Base-by-base conservation (phyloP, 2,329 filamentous ascomycete genomes). In the Beauveria scarabaeidicola region DNA sequence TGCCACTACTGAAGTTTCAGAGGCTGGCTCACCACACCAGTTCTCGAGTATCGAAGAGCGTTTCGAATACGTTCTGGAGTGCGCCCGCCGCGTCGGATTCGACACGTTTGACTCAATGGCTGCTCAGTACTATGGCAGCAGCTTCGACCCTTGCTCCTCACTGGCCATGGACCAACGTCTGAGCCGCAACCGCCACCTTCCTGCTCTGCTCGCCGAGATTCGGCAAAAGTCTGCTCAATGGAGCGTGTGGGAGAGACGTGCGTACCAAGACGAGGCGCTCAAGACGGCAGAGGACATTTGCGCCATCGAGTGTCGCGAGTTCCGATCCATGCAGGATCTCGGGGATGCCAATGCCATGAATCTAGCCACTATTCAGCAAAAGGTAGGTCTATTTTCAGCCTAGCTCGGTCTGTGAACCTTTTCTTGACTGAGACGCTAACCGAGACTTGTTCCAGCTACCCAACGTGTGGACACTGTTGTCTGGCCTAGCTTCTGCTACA, bases 241-340 rank as follows among this genome's bases (percentile, higher is more conserved):
- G 67, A 66, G 63, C n/a, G 52, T 56, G 3, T 68, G 64, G 69
- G 65, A 67, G 59, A 63, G 67, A 15, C 61, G 62, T 8, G 67
- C 64, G 1, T 68, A 70, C 47, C 63, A 67, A 7, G 66, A 69
- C 5, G 67, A 69, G 50, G 63, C 69, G n/a, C 60, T 69, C 19
- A 66, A 65, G 38, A 65, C 64, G 2, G 64, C 65, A 32, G 63
- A 67, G 46, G 55, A 54, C 19, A 61, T 61, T 29, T 61, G 60
- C 44, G 60, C 60, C 29, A 41, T 51, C 0, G 60, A 61, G 51
- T 61, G 60, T 44, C 60, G 55, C 15, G 60, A 61, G 23, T 61
- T 61, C 23, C 41, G 55, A 36, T 41, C 52, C 23, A 36, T 32
- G 32, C 51, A 54, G 44, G 51, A 53, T 32, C 41, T 53, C 19